phyloP scores from a whole-genome alignment of 2,329 filamentous ascomycete species.

The Fusarium domesticum region DNA sequence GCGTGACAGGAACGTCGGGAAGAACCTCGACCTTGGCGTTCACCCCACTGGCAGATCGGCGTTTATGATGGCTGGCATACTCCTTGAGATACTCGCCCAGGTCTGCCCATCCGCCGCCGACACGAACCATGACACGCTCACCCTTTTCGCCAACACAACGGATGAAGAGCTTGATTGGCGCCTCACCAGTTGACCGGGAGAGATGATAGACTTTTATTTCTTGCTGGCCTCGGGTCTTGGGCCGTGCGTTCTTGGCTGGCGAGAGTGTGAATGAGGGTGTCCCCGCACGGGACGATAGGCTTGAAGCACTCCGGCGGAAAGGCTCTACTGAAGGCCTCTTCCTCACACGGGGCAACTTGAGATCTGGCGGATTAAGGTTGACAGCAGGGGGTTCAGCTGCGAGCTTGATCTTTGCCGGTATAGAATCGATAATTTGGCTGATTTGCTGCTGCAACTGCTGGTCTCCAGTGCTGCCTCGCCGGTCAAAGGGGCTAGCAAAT shows the following conservation, averaged over 20 bases:
- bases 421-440: slow-evolving; percentile 70
- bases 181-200: slow-evolving; percentile 75
- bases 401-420: slow-evolving; percentile 77
- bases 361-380: slow-evolving; percentile 57
- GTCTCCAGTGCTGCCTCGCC: slow-evolving; percentile 45
- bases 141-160: slow-evolving; percentile 85
- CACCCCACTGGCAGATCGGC: slow-evolving; percentile 51
- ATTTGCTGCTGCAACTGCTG: slow-evolving; percentile 78
- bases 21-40: slow-evolving; percentile 58
- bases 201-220: slow-evolving; percentile 93
- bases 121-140: slow-evolving; percentile 95
- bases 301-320: slow-evolving; percentile 48
- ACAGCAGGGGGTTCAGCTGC: slow-evolving; percentile 51
- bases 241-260: slow-evolving; percentile 54
- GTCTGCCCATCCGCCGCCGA: slow-evolving; percentile 98
- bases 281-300: slow-evolving; percentile 53
- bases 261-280: slow-evolving; percentile 69
- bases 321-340: slow-evolving; percentile 43
- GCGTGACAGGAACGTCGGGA: slow-evolving; percentile 28
- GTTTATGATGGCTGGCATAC: slow-evolving; percentile 87
- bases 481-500: slow-evolving; percentile 22
- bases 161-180: slow-evolving; percentile 92
- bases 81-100: slow-evolving; percentile 91
- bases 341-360: slow-evolving; percentile 49
- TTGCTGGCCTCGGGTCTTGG: slow-evolving; percentile 53